Conservation (phyloP, 2,329 filamentous ascomycete species). For the Cryphonectria radicalis region DNA sequence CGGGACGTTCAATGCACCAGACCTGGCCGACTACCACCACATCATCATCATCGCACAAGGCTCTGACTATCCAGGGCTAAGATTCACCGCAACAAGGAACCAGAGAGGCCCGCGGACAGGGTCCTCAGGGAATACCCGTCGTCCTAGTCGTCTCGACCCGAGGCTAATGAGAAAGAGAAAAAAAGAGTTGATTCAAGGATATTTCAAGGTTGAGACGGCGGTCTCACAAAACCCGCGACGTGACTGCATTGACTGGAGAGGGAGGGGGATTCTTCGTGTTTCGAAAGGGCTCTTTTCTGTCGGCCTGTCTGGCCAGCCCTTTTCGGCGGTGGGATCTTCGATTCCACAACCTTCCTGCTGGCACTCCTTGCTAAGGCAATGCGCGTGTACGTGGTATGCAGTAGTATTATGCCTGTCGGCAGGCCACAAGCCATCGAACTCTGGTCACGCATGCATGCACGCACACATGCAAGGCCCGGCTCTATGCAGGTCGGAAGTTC, state of each 20-base stretch:
- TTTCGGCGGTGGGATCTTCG: background rate
- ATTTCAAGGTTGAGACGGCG: background rate
- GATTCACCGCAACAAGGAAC: slow-evolving; percentile 13
- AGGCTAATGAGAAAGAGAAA: background rate
- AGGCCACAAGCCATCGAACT: background rate
- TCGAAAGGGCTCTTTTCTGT: background rate
- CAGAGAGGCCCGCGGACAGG: background rate
- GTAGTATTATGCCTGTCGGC: slow-evolving; percentile 3
- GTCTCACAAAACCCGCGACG: background rate
- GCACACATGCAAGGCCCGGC: background rate
- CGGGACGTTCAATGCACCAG: background rate
- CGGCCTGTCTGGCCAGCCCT: background rate
- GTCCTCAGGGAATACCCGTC: slow-evolving; percentile 2
- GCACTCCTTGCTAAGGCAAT: background rate
- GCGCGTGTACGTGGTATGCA: background rate
- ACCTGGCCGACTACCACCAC: background rate
- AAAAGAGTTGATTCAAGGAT: background rate
- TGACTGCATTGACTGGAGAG: background rate
- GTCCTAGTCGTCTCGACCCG: background rate
- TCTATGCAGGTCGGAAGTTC: slow-evolving; percentile 5
- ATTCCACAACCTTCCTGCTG: background rate
- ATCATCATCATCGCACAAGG: slow-evolving; percentile 6
- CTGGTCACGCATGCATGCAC: slow-evolving; percentile 1
- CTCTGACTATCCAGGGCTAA: slow-evolving; percentile 13
- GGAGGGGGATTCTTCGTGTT: background rate